phyloP scores from a whole-genome alignment of 345 rosid species.

The Luvunga scandens region DNA sequence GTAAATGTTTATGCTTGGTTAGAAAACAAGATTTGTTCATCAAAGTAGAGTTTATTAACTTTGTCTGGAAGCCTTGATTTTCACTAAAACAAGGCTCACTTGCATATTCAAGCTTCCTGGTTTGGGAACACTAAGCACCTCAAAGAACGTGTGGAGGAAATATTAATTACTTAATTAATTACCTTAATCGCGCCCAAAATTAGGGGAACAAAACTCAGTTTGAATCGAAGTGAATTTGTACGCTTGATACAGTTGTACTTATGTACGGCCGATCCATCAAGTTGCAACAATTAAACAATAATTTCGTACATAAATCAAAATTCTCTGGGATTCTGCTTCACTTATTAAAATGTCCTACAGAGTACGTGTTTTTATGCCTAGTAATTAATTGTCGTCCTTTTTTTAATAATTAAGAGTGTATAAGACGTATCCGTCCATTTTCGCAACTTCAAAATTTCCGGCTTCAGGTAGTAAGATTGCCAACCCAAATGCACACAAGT shows the following conservation, averaged over 20 bases:
- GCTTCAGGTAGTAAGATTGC: neutral
- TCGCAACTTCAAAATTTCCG: too few species aligned
- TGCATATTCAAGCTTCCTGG: constrained; percentile 9
- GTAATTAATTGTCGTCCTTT: neutral
- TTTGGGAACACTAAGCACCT: constrained; percentile 4
- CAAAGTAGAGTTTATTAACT: neutral
- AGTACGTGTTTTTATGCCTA: neutral
- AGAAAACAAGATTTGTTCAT: constrained; percentile 6
- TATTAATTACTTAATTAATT: neutral
- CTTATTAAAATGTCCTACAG: neutral
- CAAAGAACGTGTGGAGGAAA: neutral
- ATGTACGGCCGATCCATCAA: constrained; percentile 4
- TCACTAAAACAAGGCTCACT: constrained; percentile 15
- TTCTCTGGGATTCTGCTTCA: neutral
- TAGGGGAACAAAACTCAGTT: neutral
- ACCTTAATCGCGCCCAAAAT: neutral
- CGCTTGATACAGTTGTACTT: constrained; percentile 13
- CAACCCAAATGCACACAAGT: neutral
- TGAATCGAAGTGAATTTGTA: neutral
- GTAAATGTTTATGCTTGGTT: neutral
- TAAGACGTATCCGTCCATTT: neutral
- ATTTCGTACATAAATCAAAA: neutral
- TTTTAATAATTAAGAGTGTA: neutral
- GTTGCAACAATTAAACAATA: neutral
- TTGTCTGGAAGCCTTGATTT: constrained; percentile 5